Evolutionary conservation across 2,329 filamentous ascomycete species (phyloP).

Genomic region (Moelleriella libera): DNA sequence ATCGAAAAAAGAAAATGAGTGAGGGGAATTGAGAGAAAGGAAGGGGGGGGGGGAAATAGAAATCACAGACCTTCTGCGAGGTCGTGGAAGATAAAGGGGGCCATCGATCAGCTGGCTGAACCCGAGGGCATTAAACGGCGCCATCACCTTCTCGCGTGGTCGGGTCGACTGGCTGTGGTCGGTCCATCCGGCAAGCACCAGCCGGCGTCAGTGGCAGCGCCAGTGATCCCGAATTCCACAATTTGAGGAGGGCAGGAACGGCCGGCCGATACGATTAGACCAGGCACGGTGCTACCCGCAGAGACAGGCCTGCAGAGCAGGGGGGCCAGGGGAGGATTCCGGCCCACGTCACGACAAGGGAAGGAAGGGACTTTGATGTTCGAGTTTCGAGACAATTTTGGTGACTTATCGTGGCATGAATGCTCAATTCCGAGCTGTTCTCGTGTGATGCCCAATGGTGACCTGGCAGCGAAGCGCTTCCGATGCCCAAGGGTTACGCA

Average conservation of each 20-base stretch:
- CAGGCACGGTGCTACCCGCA: neutral
- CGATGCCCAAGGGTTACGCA: too few species aligned
- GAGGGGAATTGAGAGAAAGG: constrained; percentile 2
- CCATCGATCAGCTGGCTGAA: neutral
- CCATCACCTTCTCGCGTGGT: neutral
- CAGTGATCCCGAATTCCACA: neutral
- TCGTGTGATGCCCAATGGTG: too few species aligned
- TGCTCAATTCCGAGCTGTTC: too few species aligned
- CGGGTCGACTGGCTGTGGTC: neutral
- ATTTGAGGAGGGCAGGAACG: neutral
- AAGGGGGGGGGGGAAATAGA: neutral
- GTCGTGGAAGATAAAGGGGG: neutral
- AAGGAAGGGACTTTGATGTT: too few species aligned
- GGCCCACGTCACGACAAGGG: too few species aligned
- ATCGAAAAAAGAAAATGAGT: constrained; percentile 2
- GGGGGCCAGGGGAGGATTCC: neutral
- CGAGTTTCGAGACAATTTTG: too few species aligned
- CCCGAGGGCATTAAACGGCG: too few species aligned
- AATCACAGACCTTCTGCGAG: neutral
- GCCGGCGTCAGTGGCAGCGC: neutral
- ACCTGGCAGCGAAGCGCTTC: too few species aligned
- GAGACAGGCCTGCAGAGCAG: neutral
- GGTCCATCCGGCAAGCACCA: neutral
- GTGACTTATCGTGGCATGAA: too few species aligned
- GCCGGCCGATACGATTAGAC: neutral